These are phyloP conservation scores for Chrysanthemum makinoi DNA, from an alignment of 129 eudicot genomes.

Conservation along the genomic window DNA sequence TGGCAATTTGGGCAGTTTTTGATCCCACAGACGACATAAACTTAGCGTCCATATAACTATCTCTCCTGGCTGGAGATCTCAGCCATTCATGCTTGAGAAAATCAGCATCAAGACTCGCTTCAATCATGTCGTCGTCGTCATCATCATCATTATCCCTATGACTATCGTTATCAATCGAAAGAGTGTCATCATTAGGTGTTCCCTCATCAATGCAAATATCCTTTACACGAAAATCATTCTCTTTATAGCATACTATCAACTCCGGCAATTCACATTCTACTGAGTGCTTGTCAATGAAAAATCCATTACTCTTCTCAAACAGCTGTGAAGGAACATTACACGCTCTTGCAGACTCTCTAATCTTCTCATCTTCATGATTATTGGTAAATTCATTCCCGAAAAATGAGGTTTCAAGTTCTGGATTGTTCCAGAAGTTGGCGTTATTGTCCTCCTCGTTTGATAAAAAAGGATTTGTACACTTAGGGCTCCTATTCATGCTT, in stretches of 20 bases:
- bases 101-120: slow-evolving; percentile 30
- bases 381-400: slow-evolving; percentile 26
- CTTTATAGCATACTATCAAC: slow-evolving; percentile 64
- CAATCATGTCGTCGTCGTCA: slow-evolving; percentile 25
- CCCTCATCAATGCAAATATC: slow-evolving; percentile 70
- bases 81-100: slow-evolving; percentile 27
- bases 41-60: slow-evolving; percentile 11
- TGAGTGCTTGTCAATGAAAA: slow-evolving; percentile 47
- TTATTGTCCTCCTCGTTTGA: slow-evolving; percentile 26
- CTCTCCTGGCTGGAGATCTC: slow-evolving; percentile 32
- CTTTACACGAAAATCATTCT: slow-evolving; percentile 45
- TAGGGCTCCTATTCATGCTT: slow-evolving; percentile 33
- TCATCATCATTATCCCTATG: slow-evolving; percentile 12
- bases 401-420: slow-evolving; percentile 33
- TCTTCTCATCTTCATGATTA: slow-evolving; percentile 22
- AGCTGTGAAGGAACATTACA: slow-evolving; percentile 20
- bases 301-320: slow-evolving; percentile 28
- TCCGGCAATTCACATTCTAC: slow-evolving; percentile 64
- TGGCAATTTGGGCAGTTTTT: slow-evolving; percentile 9
- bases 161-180: slow-evolving; percentile 21
- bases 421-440: slow-evolving; percentile 30
- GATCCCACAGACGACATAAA: background rate
- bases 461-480: slow-evolving; percentile 33
- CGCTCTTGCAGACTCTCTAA: slow-evolving; percentile 21
- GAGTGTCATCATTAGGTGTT: slow-evolving; percentile 35